Percentiles rank a stretch among this genome's conserved stretches.
phyloP scores from a whole-genome alignment of 495 filamentous ascomycete species.

The Annulohypoxylon maeteangense region DNA sequence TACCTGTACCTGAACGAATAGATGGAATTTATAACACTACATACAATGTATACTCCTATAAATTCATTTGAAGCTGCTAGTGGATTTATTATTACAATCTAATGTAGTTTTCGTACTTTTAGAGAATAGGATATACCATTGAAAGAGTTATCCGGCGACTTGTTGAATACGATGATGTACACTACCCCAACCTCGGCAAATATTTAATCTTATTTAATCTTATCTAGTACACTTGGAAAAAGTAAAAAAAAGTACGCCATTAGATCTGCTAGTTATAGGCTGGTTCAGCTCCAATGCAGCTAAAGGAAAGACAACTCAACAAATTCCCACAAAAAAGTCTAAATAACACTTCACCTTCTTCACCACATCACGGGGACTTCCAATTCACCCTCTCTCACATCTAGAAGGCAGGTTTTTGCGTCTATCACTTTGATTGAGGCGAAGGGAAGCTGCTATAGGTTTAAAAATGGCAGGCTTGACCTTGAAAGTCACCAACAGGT shows the following conservation, averaged over 20 bases:
- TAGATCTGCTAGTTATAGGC: background rate
- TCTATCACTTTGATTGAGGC: slow-evolving; percentile 14
- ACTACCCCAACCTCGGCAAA: background rate
- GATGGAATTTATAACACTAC: background rate
- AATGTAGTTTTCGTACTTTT: background rate
- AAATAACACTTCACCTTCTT: slow-evolving; percentile 14
- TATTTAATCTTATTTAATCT: slow-evolving; percentile 13
- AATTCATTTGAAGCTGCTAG: background rate
- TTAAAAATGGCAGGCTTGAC: slow-evolving; percentile 53
- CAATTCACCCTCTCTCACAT: background rate
- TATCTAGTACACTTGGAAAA: slow-evolving; percentile 5
- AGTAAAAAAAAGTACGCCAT: slow-evolving; percentile 17
- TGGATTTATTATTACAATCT: background rate
- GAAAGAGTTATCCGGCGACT: background rate
- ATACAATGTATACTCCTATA: background rate
- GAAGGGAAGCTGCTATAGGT: background rate
- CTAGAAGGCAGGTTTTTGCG: background rate
- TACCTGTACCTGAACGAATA: slow-evolving; percentile 4
- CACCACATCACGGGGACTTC: background rate
- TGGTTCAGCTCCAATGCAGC: slow-evolving; percentile 19
- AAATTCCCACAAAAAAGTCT: slow-evolving; percentile 36
- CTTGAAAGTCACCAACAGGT: slow-evolving; percentile 57
- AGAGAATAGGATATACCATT: background rate
- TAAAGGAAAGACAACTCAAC: slow-evolving; percentile 18
- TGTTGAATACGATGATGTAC: background rate